Evolutionary conservation across 805 yeast species (phyloP).

Genomic region (Saturnispora besseyi): DNA sequence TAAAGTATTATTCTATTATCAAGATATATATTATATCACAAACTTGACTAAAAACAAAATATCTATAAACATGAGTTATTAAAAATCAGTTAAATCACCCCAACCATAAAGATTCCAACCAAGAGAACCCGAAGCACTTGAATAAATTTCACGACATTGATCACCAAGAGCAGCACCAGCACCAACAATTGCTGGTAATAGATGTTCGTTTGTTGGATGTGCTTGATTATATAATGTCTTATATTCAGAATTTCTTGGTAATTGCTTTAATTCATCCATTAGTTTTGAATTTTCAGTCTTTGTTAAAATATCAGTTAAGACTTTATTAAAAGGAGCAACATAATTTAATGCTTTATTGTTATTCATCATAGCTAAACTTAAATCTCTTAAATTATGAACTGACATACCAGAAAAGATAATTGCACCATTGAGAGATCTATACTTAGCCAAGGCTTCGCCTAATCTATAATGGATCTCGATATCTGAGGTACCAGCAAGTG

Average conservation of each 20-base stretch:
- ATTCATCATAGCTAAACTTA: conserved; percentile 26
- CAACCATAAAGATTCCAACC: conserved; percentile 67
- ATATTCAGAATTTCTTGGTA: conserved; percentile 23
- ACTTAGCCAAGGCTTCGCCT: conserved; percentile 45
- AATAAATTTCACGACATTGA: conserved; percentile 37
- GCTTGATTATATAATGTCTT: conserved; percentile 34
- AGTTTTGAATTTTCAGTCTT: conserved; percentile 23
- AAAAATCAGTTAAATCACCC: conserved; percentile 13
- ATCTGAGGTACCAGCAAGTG: conserved; percentile 35
- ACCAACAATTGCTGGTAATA: conserved; percentile 55
- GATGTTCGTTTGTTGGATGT: conserved; percentile 74
- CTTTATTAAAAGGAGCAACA: conserved; percentile 40
- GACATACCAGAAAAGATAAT: conserved; percentile 69
- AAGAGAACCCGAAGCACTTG: conserved; percentile 35
- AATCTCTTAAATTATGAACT: conserved; percentile 63
- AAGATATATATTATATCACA: no score
- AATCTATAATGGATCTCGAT: conserved; percentile 39
- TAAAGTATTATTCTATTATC: no score
- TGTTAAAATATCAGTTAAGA: conserved; percentile 35
- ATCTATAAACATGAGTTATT: background rate
- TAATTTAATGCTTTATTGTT: conserved; percentile 34
- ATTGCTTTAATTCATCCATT: conserved; percentile 29
- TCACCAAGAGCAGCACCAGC: conserved; percentile 46
- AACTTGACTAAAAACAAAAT: no score
- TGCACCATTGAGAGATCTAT: conserved; percentile 44